Base-by-base conservation (phyloP, 2,329 filamentous ascomycete species). In the Talaromyces sp. region DNA sequence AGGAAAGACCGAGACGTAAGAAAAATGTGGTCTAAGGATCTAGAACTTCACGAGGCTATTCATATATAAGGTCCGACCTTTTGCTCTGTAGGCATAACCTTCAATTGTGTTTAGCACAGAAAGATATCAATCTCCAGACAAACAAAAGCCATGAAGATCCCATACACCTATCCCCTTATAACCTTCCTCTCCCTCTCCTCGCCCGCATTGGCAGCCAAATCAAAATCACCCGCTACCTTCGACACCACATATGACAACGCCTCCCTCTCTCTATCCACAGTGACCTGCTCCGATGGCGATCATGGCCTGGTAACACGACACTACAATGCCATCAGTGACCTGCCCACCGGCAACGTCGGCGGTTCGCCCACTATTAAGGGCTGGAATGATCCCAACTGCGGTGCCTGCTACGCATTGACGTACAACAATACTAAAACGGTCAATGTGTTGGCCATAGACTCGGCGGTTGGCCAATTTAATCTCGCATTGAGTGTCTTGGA, bases 371-470 rank as follows among this genome's bases (percentile, higher is more conserved):
- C 61, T n/a, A 8, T 63, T 15, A 60, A 60, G 49, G 61, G 44
- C 13, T 63, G 57, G 57, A 63, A 63, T 27, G 58, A 60, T 39
- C 30, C n/a, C 28, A 55, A 63, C 36, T 63, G 61, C 36, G 61
- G 61, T 9, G 58, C 54, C n/a, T 63, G 61, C 47, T 63, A 63
- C 17, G 58, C 58, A 28, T 42, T 63, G 32, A 49, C 61, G 6
- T 63, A 60, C 54, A 60, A 49, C 19, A 22, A 19, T n/a, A 52
- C 53, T 15, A 54, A 59, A 47, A 54, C 58, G 11, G 58, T 63
- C 10, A 57, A 63, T 32, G 54, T 63, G 25, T 25, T 63, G 54
- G 61, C 61, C 15, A 63, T 63, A 57, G 61, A 63, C 36, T 28
- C 30, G 27, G 54, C 57, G 3, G 13, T 55, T 55, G 58, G 33